Evolutionary conservation across 768 basidiomycete genomes (phyloP), one percentile per base, ranked within the genome.

Genomic region (Termitomyces sp.): DNA sequence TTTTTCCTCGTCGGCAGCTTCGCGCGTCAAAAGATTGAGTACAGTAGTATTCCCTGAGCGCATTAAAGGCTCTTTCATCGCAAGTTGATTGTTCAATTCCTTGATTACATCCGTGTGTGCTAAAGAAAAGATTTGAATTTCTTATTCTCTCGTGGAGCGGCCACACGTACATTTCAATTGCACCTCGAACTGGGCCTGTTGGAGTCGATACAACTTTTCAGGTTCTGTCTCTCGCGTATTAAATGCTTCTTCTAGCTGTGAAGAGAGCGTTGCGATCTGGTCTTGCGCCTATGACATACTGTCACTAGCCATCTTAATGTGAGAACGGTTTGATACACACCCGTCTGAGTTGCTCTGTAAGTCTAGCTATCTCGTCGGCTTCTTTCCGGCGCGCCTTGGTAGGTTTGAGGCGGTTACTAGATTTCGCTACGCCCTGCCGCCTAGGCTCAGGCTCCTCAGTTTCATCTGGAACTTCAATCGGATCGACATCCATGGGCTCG

Each of bases 1-100:
- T 63, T 82, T 84, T 71, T 91, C 88, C 54, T 83, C 83, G 57
- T 91, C 84, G 6, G 85, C 88, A 2, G 81, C 82, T 58, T 90
- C 88, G 55, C 88, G 82, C 9, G 88, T 88, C 13, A 93, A 70
- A 48, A 93, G 78, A 62, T 88, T 83, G 31, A 87, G 74, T 5
- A 81, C 77, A 2, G 79, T 75, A 15, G 72, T 74, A 59, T 80
- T 81, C 5, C 77, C 79, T 0, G 77, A 69, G 44, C 75, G 72
- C 44, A 81, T 73, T 36, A 87, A 72, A 6, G 83, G 83, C 59
- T 86, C 81, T 45, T 80, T 74, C 28, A 75, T 79, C 3, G 82
- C 73, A 5, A 88, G 69, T 63, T 84, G 79, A 18, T 75, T 70
- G 4, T 77, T 81, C 12, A 90, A 73, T 59, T 86, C 79, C 42